Evolutionary conservation across 805 yeast genomes (phyloP).

Genomic region (Kodamaea neixiangensis): DNA sequence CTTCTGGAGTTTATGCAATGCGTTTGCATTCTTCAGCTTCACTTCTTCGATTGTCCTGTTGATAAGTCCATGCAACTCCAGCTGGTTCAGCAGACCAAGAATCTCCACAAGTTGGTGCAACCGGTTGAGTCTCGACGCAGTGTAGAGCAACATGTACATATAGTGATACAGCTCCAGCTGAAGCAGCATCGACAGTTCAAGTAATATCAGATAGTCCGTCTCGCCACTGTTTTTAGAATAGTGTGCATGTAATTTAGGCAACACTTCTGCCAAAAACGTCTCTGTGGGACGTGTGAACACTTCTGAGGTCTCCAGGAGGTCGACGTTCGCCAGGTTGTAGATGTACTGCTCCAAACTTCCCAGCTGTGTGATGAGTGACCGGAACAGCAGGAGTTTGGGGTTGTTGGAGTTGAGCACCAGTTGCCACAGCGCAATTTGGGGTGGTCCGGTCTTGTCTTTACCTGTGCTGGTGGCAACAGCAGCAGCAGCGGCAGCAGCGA

Average conservation of each 20-base stretch:
- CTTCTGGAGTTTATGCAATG: conserved; percentile 30
- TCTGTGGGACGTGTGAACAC: conserved; percentile 32
- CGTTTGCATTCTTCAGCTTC: conserved; percentile 52
- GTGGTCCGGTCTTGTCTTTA: neutral
- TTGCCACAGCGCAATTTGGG: conserved; percentile 21
- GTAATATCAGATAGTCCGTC: conserved; percentile 31
- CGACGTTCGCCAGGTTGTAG: conserved; percentile 58
- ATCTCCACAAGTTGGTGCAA: conserved; percentile 59
- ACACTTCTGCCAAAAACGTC: conserved; percentile 29
- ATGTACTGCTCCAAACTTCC: conserved; percentile 54
- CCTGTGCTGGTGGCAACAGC: conserved; percentile 1
- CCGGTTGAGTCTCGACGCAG: conserved; percentile 61
- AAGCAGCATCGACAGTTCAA: conserved; percentile 19
- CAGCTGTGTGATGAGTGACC: conserved; percentile 34
- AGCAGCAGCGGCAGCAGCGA: neutral
- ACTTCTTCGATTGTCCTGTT: conserved; percentile 65
- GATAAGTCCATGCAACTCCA: conserved; percentile 65
- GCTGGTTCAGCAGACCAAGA: conserved; percentile 53
- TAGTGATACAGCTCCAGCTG: conserved; percentile 52
- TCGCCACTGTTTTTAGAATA: conserved; percentile 17
- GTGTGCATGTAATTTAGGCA: conserved; percentile 30
- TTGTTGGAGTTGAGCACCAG: conserved; percentile 25
- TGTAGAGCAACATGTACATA: conserved; percentile 52
- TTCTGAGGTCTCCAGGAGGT: conserved; percentile 51
- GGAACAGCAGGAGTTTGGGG: conserved; percentile 39